A percentile compares a stretch with the other conserved stretches of the same genome.
These are phyloP conservation scores for Monilinia aucupariae DNA, from an alignment of 2,329 filamentous ascomycete genomes.

Conservation along the genomic window DNA sequence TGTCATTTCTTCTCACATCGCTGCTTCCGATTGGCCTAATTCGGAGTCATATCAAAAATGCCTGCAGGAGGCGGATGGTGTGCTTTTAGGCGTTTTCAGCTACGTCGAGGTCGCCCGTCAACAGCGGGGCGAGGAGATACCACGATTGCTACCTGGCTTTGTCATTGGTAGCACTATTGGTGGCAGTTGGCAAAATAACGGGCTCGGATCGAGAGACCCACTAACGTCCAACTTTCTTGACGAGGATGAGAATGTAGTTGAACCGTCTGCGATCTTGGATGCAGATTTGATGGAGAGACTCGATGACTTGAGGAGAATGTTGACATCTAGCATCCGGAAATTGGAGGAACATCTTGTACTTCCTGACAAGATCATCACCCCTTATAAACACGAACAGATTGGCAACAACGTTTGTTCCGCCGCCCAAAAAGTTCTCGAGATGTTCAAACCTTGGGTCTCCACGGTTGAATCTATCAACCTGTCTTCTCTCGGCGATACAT, in stretches of 20 bases:
- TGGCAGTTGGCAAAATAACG: slow-evolving; percentile 81
- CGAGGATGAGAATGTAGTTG: slow-evolving; percentile 65
- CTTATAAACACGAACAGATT: slow-evolving; percentile 70
- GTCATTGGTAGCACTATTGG: slow-evolving; percentile 77
- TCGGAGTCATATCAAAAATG: slow-evolving; percentile 93
- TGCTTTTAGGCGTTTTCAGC: slow-evolving; percentile 87
- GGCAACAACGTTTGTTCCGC: slow-evolving; percentile 76
- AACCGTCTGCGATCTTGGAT: slow-evolving; percentile 72
- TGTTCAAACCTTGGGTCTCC: slow-evolving; percentile 83
- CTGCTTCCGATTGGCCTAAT: slow-evolving; percentile 90
- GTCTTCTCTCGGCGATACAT: slow-evolving; percentile 67
- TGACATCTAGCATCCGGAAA: slow-evolving; percentile 79
- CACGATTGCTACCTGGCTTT: slow-evolving; percentile 88
- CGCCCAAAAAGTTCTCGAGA: slow-evolving; percentile 75
- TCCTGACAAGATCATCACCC: slow-evolving; percentile 75
- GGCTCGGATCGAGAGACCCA: slow-evolving; percentile 59
- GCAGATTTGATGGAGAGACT: slow-evolving; percentile 72
- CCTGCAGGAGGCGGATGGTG: slow-evolving; percentile 93
- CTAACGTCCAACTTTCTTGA: slow-evolving; percentile 81
- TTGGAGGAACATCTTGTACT: slow-evolving; percentile 77
- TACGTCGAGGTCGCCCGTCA: slow-evolving; percentile 94
- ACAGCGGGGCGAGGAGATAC: slow-evolving; percentile 88
- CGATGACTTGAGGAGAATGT: slow-evolving; percentile 77
- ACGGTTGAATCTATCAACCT: slow-evolving; percentile 90
- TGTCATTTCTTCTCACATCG: slow-evolving; percentile 95